Conservation (phyloP, 192 early-diverging fungal species). For the Backusella liffmaniae region DNA sequence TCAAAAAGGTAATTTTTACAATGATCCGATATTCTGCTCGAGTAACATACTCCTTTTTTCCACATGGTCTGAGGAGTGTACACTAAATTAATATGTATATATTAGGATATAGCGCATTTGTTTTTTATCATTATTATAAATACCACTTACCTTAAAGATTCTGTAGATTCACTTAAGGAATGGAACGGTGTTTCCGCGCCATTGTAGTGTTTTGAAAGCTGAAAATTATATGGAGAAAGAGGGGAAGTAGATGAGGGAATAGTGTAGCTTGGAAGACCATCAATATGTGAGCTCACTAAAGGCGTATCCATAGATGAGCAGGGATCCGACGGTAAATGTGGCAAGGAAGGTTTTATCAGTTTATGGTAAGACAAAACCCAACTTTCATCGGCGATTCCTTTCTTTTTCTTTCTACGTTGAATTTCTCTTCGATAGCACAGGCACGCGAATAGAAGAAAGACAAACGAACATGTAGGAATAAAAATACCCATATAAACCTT, state of each 20-base stretch:
- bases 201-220: neutral
- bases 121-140: neutral
- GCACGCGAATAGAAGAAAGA: neutral
- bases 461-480: neutral
- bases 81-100: neutral
- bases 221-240: conserved; percentile 1
- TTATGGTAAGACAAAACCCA: neutral
- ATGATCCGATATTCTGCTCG: neutral
- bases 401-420: neutral
- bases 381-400: neutral
- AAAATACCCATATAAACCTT: neutral
- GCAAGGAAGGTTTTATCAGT: neutral
- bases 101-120: neutral
- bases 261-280: neutral
- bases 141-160: neutral
- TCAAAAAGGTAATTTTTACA: neutral
- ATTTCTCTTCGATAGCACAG: neutral
- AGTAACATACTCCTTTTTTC: conserved; percentile 1
- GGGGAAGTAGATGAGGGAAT: neutral
- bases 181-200: neutral
- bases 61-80: neutral
- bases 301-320: neutral
- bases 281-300: neutral
- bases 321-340: neutral
- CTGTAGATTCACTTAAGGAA: neutral